Base-by-base conservation (phyloP, 768 basidiomycete species). In the Lactarius pseudohatsudake region DNA sequence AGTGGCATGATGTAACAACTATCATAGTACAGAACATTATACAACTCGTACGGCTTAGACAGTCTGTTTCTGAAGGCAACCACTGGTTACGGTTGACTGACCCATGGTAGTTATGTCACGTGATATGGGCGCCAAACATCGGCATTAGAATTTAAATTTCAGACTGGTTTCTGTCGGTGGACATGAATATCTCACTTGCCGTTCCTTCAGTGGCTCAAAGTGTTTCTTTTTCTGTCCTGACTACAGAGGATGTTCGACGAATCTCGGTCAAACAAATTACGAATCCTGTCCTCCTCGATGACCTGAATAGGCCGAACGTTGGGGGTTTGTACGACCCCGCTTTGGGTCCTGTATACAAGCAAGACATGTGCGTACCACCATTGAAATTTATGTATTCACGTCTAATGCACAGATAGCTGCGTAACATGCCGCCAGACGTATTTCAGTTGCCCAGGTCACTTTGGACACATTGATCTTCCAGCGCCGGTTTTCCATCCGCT, bases 211-310 rank as follows among this genome's bases (percentile, higher is more conserved):
- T 88, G 36, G 88, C 96, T 68, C 79, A 87, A 62, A 89, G 90
- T 69, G 78, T 98, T 66, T 94, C 94, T 10, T 99, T 99, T 77
- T 95, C 95, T 1, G 96, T 95, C 76, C 86, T 99, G 60, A 86
- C 90, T 18, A 81, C 92, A 16, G 84, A 91, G 71, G 96, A 99
- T 77, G 84, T 98, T 74, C 86, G 91, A 55, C 86, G 90, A 65
- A 94, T 98, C 74, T 96, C 94, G n/a, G 96, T 98, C 74, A 96
- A 97, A 79, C 94, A 97, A 80, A 90, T 98, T 69, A 85, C 94
- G 61, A 98, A 98, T 76, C 91, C 95, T 3, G 83, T 91, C 66
- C 85, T 99, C 50, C 85, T 98, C 70, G 95, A 99, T 79, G 94
- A 96, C 76, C 80, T 98, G 43, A 95, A 96, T 76, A 81, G 91